Evolutionary conservation across 345 rosid genomes (phyloP).

Genomic region (Rhizophora mangle): DNA sequence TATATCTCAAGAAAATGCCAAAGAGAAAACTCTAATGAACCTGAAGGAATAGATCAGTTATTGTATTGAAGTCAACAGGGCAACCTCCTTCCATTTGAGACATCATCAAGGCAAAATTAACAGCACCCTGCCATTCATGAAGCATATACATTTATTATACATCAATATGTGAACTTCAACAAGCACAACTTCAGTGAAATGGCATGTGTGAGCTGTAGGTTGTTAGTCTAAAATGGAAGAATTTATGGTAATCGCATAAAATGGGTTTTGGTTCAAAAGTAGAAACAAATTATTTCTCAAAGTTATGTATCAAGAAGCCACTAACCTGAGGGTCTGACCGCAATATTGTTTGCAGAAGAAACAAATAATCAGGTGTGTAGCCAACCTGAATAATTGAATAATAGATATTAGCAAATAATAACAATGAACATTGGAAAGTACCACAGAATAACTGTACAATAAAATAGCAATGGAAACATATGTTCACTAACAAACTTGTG

Average conservation of each 20-base stretch:
- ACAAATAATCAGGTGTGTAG: slow-evolving; percentile 89
- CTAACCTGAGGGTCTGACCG: slow-evolving; percentile 93
- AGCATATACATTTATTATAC: neutral
- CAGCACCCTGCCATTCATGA: slow-evolving; percentile 69
- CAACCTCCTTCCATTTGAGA: slow-evolving; percentile 99
- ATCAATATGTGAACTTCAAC: too few species aligned
- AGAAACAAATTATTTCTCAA: too few species aligned
- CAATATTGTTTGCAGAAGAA: slow-evolving; percentile 94
- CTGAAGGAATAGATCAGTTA: slow-evolving; percentile 98
- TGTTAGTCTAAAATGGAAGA: too few species aligned
- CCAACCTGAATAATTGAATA: slow-evolving; percentile 54
- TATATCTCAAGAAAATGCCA: neutral
- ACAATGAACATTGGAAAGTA: too few species aligned
- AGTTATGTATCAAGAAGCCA: neutral
- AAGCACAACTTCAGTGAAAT: too few species aligned
- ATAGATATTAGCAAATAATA: neutral
- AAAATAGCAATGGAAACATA: neutral
- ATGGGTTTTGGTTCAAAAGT: too few species aligned
- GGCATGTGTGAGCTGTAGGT: too few species aligned
- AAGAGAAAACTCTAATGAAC: slow-evolving; percentile 28
- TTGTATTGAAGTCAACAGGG: slow-evolving; percentile 87
- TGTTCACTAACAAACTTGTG: neutral
- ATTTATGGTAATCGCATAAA: too few species aligned
- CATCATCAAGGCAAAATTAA: slow-evolving; percentile 96
- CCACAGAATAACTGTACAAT: too few species aligned